phyloP scores from a whole-genome alignment of 2,329 filamentous ascomycete species.

The Hypocrella siamensis region DNA sequence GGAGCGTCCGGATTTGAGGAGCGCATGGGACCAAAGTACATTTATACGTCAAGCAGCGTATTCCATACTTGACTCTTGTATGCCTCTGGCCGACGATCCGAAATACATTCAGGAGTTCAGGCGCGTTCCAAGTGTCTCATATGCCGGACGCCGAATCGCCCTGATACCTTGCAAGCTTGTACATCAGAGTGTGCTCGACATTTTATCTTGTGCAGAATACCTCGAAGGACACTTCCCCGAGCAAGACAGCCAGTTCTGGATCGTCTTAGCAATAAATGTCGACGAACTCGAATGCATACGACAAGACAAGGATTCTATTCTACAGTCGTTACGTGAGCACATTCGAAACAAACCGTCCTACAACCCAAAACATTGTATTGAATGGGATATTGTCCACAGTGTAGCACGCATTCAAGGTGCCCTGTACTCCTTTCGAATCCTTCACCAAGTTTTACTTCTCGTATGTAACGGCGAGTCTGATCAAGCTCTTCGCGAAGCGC shows the following conservation, averaged over 20 bases:
- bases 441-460: slow-evolving; percentile 20
- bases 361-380: slow-evolving; percentile 4
- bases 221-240: slow-evolving; percentile 5
- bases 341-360: neutral
- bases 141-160: slow-evolving; percentile 13
- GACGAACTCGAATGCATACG: slow-evolving; percentile 14
- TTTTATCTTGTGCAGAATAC: slow-evolving; percentile 5
- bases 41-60: slow-evolving; percentile 37
- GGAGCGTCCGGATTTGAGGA: slow-evolving; percentile 37
- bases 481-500: neutral
- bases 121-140: slow-evolving; percentile 14
- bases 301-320: slow-evolving; percentile 7
- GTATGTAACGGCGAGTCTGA: neutral
- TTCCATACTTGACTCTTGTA: slow-evolving; percentile 17
- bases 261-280: slow-evolving; percentile 8
- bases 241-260: slow-evolving; percentile 7
- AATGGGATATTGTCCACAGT: slow-evolving; percentile 47
- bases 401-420: slow-evolving; percentile 43
- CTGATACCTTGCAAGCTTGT: slow-evolving; percentile 5
- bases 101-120: slow-evolving; percentile 19
- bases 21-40: slow-evolving; percentile 39
- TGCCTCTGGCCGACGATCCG: neutral
- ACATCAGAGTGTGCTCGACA: slow-evolving; percentile 5
- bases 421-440: slow-evolving; percentile 43
- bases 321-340: neutral